These are phyloP conservation scores for Pichia paraexigua DNA, from an alignment of 805 yeast genomes.

Conservation along the genomic window DNA sequence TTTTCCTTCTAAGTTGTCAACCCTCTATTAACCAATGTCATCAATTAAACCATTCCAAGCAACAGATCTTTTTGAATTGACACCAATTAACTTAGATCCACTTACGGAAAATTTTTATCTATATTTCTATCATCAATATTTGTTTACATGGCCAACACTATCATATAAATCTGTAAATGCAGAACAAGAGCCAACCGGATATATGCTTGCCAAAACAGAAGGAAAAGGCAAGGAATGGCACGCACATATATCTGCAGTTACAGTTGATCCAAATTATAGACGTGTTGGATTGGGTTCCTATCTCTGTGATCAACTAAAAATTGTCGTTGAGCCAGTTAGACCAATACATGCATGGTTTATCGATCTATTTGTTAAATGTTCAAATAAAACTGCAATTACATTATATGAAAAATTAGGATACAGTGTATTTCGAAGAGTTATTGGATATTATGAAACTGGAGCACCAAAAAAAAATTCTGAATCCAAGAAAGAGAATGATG, in stretches of 20 bases:
- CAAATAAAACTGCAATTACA: constrained; percentile 69
- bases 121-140: constrained; percentile 76
- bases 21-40: constrained; percentile 54
- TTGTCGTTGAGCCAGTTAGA: constrained; percentile 53
- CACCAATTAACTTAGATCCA: constrained; percentile 75
- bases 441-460: constrained; percentile 66
- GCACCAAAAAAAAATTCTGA: not conserved
- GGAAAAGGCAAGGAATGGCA: constrained; percentile 87
- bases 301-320: constrained; percentile 65
- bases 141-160: constrained; percentile 80
- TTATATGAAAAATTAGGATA: constrained; percentile 85
- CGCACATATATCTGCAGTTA: constrained; percentile 93
- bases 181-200: constrained; percentile 43
- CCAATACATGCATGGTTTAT: constrained; percentile 78
- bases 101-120: constrained; percentile 87
- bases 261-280: constrained; percentile 75
- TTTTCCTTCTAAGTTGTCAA: not conserved
- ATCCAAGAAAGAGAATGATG: constrained; percentile 47
- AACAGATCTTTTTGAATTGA: constrained; percentile 67
- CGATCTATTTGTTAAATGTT: constrained; percentile 86
- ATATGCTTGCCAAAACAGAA: constrained; percentile 96
- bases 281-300: constrained; percentile 80
- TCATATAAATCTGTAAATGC: constrained; percentile 62
- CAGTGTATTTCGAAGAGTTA: constrained; percentile 74
- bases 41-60: constrained; percentile 84